Evolutionary conservation across 164 flowering plant species (phyloP).

Genomic region (Saururus chinensis): DNA sequence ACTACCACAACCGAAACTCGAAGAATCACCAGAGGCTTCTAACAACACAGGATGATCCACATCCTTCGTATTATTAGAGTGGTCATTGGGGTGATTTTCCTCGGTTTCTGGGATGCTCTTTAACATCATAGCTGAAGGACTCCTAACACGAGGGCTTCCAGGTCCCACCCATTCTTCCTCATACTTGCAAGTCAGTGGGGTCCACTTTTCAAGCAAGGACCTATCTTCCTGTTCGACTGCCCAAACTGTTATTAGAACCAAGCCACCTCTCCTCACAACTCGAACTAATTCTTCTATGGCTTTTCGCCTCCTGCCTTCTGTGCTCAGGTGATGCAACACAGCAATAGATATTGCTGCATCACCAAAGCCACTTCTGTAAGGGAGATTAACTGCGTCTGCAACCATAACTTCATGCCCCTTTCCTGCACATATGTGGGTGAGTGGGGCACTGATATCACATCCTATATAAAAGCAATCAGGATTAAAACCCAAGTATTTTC

Average conservation of each 20-base stretch:
- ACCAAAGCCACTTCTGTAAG: constrained; percentile 70
- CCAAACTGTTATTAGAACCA: constrained; percentile 93
- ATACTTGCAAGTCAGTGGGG: constrained; percentile 62
- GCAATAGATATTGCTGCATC: constrained; percentile 98
- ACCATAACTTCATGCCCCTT: constrained; percentile 81
- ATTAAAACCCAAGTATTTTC: constrained; percentile 81
- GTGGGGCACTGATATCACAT: constrained; percentile 82
- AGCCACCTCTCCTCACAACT: constrained; percentile 71
- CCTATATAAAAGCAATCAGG: constrained; percentile 68
- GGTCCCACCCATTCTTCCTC: constrained; percentile 89
- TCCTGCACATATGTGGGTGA: constrained; percentile 64
- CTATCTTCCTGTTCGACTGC: constrained; percentile 90
- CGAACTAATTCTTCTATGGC: constrained; percentile 79
- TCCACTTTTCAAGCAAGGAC: constrained; percentile 73
- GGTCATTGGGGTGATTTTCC: constrained; percentile 18
- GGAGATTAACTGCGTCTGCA: constrained; percentile 94
- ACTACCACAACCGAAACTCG: constrained; percentile 11
- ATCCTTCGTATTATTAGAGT: not conserved
- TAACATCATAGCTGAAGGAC: constrained; percentile 28
- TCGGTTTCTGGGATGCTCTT: constrained; percentile 77
- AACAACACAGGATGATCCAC: not conserved
- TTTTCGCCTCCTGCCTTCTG: constrained; percentile 69
- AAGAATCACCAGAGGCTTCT: constrained; percentile 8
- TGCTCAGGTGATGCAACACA: constrained; percentile 87
- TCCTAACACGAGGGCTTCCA: constrained; percentile 50